Evolutionary conservation across 257 asterid species (phyloP).

Genomic region (Nicotiana noctiflora): DNA sequence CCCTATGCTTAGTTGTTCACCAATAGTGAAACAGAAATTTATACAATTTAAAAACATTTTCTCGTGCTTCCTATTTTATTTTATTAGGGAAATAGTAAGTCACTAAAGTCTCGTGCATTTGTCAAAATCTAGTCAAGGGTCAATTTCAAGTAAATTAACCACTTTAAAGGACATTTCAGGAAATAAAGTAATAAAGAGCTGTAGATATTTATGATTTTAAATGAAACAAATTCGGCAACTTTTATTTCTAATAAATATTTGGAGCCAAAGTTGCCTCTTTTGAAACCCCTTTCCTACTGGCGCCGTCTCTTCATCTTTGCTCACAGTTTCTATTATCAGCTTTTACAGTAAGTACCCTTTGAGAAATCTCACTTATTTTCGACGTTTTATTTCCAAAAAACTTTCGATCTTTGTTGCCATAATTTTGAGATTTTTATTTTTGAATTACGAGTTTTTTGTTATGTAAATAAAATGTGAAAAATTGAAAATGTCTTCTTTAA

Average conservation of each 20-base stretch:
- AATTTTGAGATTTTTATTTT: neutral
- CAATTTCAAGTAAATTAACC: neutral
- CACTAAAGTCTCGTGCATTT: neutral
- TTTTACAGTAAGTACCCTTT: conserved; percentile 3
- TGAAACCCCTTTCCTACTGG: conserved; percentile 28
- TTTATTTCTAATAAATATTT: conserved; percentile 12
- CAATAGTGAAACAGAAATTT: neutral
- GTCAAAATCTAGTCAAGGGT: neutral
- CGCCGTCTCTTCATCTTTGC: conserved; percentile 31
- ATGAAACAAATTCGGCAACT: neutral
- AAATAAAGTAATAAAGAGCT: neutral
- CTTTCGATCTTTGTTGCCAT: neutral
- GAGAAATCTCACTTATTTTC: neutral
- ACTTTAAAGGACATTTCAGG: neutral
- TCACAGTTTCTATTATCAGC: conserved; percentile 7
- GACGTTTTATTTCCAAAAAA: neutral
- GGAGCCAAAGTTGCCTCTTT: conserved; percentile 40
- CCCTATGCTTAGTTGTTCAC: neutral
- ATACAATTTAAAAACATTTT: neutral
- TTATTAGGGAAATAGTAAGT: neutral
- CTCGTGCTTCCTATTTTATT: neutral
- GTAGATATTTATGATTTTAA: conserved; percentile 5
- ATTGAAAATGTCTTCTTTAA: neutral
- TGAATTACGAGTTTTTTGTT: neutral
- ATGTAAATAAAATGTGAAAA: neutral